These are phyloP conservation scores for Paramecium sexaurelia DNA, from an alignment of 73 alveolate genomes.

Conservation along the genomic window DNA sequence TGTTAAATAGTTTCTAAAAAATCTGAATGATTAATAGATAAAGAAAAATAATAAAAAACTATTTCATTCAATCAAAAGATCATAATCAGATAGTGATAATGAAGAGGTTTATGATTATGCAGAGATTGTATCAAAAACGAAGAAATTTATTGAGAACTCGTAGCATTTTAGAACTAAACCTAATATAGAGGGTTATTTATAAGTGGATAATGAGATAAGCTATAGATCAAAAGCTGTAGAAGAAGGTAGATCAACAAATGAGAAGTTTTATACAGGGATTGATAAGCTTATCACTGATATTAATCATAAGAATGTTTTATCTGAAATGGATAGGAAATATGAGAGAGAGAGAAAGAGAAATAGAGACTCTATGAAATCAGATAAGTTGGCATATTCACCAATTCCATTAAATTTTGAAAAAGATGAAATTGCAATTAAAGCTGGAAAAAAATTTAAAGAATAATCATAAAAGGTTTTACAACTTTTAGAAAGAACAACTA, in stretches of 20 bases:
- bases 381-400: neutral
- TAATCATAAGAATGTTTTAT: neutral
- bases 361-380: constrained; percentile 12
- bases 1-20: constrained; percentile 26
- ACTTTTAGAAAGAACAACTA: neutral
- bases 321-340: constrained; percentile 10
- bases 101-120: constrained; percentile 33
- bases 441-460: constrained; percentile 6
- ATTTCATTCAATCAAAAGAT: neutral
- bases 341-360: constrained; percentile 4
- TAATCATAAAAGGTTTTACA: neutral
- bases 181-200: neutral
- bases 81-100: neutral
- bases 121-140: constrained; percentile 19
- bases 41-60: neutral
- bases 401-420: constrained; percentile 1
- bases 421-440: neutral
- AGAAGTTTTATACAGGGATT: constrained; percentile 38
- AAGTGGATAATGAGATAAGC: neutral
- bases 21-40: neutral
- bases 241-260: constrained; percentile 20
- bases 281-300: constrained; percentile 17
- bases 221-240: neutral
- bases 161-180: neutral
- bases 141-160: neutral